Evolutionary conservation across 768 basidiomycete genomes (phyloP).

Genomic region (Mycena alexandri): DNA sequence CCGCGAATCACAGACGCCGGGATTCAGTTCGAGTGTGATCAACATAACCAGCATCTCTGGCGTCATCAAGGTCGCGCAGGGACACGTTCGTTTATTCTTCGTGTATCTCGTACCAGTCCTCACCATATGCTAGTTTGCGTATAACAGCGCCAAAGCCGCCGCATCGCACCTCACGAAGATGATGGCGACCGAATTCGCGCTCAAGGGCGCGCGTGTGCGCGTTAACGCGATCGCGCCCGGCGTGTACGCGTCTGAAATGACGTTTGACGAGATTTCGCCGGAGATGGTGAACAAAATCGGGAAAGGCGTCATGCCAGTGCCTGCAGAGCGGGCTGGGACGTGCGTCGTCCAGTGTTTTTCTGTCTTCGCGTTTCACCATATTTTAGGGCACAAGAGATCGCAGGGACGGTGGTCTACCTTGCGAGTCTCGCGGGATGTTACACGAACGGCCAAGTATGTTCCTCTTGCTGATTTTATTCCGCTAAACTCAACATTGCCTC

Average conservation of each 20-base stretch:
- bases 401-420: slow-evolving; percentile 82
- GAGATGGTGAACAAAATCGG: slow-evolving; percentile 66
- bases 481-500: background rate
- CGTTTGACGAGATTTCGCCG: slow-evolving; percentile 60
- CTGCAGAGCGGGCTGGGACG: slow-evolving; percentile 74
- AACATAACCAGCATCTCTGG: slow-evolving; percentile 88
- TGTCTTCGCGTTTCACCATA: slow-evolving; percentile 3
- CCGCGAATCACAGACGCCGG: slow-evolving; percentile 58
- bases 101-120: background rate
- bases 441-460: slow-evolving; percentile 71
- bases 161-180: slow-evolving; percentile 82
- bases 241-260: slow-evolving; percentile 84
- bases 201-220: slow-evolving; percentile 76
- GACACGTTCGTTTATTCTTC: slow-evolving; percentile 68
- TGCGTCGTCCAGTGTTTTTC: slow-evolving; percentile 61
- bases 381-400: slow-evolving; percentile 76
- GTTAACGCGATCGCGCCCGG: slow-evolving; percentile 84
- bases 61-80: slow-evolving; percentile 75
- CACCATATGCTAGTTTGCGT: slow-evolving; percentile 68
- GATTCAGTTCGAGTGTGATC: slow-evolving; percentile 75
- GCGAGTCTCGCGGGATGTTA: slow-evolving; percentile 81
- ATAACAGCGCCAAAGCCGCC: slow-evolving; percentile 86
- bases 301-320: slow-evolving; percentile 72
- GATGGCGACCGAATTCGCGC: slow-evolving; percentile 80
- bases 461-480: too few relatives aligned